Evolutionary conservation across 306 rosid genomes (phyloP).

Genomic region (Parietaria judaica): DNA sequence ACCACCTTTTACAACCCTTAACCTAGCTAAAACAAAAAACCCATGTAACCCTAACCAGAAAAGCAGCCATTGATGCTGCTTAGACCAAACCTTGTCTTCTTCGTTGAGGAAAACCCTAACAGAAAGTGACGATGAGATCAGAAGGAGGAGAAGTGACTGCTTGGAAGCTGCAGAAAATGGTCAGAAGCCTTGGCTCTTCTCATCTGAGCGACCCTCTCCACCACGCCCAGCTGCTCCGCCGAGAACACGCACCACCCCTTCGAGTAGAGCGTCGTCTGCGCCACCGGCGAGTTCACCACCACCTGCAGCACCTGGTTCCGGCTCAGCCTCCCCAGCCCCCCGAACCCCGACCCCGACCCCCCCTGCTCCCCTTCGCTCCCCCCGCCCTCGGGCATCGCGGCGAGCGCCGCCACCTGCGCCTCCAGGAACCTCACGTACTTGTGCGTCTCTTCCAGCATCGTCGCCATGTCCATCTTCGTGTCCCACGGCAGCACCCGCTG

Average conservation of each 20-base stretch:
- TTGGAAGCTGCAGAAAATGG: not conserved
- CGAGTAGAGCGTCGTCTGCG: constrained; percentile 54
- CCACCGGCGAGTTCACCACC: constrained; percentile 63
- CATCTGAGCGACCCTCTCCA: constrained; percentile 23
- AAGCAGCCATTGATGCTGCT: too few relatives aligned
- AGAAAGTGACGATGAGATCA: not conserved
- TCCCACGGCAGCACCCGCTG: constrained; percentile 82
- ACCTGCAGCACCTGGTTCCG: constrained; percentile 65
- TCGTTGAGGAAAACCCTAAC: too few relatives aligned
- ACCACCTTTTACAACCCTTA: too few relatives aligned
- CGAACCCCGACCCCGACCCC: not conserved
- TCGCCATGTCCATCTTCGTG: constrained; percentile 76
- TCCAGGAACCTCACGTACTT: constrained; percentile 68
- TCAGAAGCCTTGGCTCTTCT: not conserved
- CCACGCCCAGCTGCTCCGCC: constrained; percentile 40
- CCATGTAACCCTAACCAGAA: too few relatives aligned
- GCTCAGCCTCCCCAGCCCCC: constrained; percentile 44
- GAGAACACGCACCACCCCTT: constrained; percentile 62
- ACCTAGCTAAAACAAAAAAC: too few relatives aligned
- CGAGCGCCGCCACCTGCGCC: constrained; percentile 52
- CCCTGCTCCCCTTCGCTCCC: not conserved
- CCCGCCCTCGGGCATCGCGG: constrained; percentile 46
- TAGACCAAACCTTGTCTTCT: too few relatives aligned
- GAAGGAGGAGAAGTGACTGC: not conserved
- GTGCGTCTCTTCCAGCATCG: constrained; percentile 53